Percentiles rank a stretch among this genome's conserved stretches.
Conservation (phyloP, 164 flowering plant genomes). For the Aristolochia contorta region DNA sequence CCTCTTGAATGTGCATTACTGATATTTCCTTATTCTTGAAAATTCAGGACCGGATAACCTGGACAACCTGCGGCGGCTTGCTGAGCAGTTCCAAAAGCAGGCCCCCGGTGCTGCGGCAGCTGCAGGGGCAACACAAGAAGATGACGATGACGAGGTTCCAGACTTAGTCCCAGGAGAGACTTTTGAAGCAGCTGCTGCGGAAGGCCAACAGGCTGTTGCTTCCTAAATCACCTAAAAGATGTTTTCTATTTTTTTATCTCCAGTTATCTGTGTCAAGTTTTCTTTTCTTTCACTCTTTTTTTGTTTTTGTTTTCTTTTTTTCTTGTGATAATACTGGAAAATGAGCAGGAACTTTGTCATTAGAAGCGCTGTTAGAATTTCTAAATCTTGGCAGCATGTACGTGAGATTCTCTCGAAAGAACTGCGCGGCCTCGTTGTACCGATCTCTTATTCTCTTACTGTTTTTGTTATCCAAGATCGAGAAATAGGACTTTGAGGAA, state of each 20-base stretch:
- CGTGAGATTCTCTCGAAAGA: too few relatives aligned
- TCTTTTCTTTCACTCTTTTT: background rate
- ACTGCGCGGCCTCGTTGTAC: too few relatives aligned
- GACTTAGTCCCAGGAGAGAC: slow-evolving; percentile 50
- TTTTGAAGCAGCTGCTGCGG: slow-evolving; percentile 49
- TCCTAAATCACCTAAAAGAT: slow-evolving; percentile 8
- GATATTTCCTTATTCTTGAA: background rate
- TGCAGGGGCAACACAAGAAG: slow-evolving; percentile 27
- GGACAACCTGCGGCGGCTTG: slow-evolving; percentile 57
- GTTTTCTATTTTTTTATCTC: background rate
- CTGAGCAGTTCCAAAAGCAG: slow-evolving; percentile 63
- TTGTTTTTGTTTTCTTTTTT: background rate
- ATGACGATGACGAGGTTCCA: slow-evolving; percentile 59
- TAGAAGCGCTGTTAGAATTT: too few relatives aligned
- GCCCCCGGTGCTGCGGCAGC: slow-evolving; percentile 25
- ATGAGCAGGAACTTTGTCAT: too few relatives aligned
- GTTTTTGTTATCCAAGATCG: too few relatives aligned
- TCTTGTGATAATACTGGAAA: background rate
- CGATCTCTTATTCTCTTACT: too few relatives aligned
- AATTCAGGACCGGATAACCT: slow-evolving; percentile 56
- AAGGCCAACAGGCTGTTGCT: slow-evolving; percentile 12
- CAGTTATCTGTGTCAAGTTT: background rate
- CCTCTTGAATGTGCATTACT: background rate
- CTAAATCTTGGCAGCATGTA: too few relatives aligned
- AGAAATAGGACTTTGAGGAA: too few relatives aligned